Evolutionary conservation across 2,329 filamentous ascomycete genomes (phyloP).

Genomic region (Sclerotinia sclerotiorum): DNA sequence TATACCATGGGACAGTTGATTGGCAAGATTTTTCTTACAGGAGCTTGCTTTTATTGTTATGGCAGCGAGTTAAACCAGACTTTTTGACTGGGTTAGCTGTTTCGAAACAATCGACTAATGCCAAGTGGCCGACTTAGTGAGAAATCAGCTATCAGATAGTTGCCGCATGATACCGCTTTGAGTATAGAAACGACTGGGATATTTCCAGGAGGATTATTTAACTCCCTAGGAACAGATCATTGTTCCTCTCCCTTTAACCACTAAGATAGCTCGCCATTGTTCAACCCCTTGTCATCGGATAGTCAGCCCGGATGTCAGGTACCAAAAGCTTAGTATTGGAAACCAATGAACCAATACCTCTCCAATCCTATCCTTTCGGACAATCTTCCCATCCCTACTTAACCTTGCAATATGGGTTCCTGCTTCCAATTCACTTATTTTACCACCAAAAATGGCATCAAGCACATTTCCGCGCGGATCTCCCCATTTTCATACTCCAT

Average conservation of each 20-base stretch:
- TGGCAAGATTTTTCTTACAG: not conserved
- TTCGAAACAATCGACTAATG: constrained; percentile 6
- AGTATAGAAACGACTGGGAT: not conserved
- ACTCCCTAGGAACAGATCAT: not conserved
- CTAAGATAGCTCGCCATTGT: not conserved
- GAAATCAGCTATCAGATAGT: not conserved
- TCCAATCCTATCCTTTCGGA: not conserved
- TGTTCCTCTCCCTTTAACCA: not conserved
- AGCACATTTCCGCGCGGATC: constrained; percentile 9
- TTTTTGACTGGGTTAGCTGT: not conserved
- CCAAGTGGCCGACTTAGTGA: not conserved
- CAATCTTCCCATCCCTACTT: not conserved
- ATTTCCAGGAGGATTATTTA: not conserved
- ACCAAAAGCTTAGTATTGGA: not conserved
- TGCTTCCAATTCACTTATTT: not conserved
- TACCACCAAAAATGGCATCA: not conserved
- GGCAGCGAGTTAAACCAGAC: not conserved
- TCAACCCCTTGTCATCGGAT: not conserved
- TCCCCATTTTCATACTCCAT: not conserved
- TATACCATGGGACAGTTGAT: not conserved
- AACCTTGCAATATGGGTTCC: not conserved
- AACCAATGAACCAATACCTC: not conserved
- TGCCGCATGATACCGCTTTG: not conserved
- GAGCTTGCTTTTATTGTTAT: not conserved
- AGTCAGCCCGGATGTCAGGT: not conserved